phyloP scores from a whole-genome alignment of 1,284 basidiomycete species.

The Irpex rosettiformis region DNA sequence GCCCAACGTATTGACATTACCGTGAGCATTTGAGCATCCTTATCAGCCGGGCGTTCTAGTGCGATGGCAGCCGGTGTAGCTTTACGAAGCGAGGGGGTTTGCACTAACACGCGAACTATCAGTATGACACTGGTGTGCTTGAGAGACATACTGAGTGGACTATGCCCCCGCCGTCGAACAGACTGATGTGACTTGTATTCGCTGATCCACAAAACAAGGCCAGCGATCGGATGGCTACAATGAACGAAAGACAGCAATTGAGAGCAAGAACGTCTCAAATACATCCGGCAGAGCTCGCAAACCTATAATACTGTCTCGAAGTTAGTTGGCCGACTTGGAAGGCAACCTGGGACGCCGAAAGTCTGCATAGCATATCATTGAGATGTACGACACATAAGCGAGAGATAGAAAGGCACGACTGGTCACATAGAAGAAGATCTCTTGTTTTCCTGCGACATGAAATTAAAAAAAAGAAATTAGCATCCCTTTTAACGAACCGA shows the following conservation, averaged over 20 bases:
- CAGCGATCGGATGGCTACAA: slow-evolving; percentile 31
- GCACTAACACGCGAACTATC: background rate
- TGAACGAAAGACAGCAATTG: slow-evolving; percentile 11
- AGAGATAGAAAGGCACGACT: slow-evolving; percentile 13
- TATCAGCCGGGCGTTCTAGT: too few species aligned
- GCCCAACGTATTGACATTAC: background rate
- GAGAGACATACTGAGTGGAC: background rate
- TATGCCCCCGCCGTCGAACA: background rate
- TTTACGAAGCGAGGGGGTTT: background rate
- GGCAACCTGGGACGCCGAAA: background rate
- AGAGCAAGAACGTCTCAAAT: slow-evolving; percentile 14
- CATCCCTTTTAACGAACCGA: slow-evolving; percentile 4
- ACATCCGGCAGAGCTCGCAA: slow-evolving; percentile 8
- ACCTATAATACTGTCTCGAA: slow-evolving; percentile 8
- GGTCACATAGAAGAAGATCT: slow-evolving; percentile 11
- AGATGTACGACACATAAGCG: slow-evolving; percentile 14
- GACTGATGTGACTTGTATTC: background rate
- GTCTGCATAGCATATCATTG: slow-evolving; percentile 16
- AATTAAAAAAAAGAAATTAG: slow-evolving; percentile 17
- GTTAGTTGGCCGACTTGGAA: background rate
- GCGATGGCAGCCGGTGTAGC: too few species aligned
- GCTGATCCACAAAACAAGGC: slow-evolving; percentile 14
- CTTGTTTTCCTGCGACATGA: slow-evolving; percentile 11
- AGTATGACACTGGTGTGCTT: background rate
- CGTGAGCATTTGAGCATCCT: too few species aligned